Base-by-base conservation (phyloP, 768 basidiomycete species). In the Coprinopsis cinerea region DNA sequence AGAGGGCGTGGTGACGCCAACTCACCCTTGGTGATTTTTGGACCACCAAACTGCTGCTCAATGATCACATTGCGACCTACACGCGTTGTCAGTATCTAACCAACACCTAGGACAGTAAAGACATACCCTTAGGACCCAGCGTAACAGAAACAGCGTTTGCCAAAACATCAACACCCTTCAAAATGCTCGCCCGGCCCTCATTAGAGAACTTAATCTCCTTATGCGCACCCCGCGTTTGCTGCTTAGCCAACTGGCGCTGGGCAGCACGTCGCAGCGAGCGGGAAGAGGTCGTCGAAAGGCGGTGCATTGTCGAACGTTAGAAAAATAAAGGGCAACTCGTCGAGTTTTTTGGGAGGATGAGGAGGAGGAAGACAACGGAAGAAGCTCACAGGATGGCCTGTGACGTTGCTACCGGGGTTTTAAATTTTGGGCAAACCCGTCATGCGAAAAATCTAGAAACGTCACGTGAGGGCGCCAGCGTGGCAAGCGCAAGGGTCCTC, bases 171-270 rank as follows among this genome's bases (percentile, higher is more conserved):
- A 99, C 93, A 68, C 95, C 95, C 67, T 86, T 87, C 58, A 97
- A 78, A 71, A 96, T 95, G 69, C 83, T 81, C 25, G 92, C 91
- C 55, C 94, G 81, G 57, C 93, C 93, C 57, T 92, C 92, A 67
- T 97, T 94, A 63, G 87, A 88, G 72, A 98, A 97, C 72, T 88
- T 86, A 67, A 98, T 89, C 67, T 96, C 93, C 79, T 96, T 96
- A 80, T 94, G 90, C 15, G 82, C 87, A 53, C 85, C 83, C 50
- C 90, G 83, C 24, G 71, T 65, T 20, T 82, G 59, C 10, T 75
- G 57, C 52, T 82, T 77, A 61, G 75, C 75, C 11, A 72, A 66
- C 22, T 77, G 74, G 61, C 78, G 80, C 40, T 74, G 68, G 27
- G 82, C 82, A 45, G 77, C 81, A 60, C 83, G 81, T 56, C 84